Evolutionary conservation across 768 basidiomycete genomes (phyloP).

Genomic region (Lyophyllum decastes): DNA sequence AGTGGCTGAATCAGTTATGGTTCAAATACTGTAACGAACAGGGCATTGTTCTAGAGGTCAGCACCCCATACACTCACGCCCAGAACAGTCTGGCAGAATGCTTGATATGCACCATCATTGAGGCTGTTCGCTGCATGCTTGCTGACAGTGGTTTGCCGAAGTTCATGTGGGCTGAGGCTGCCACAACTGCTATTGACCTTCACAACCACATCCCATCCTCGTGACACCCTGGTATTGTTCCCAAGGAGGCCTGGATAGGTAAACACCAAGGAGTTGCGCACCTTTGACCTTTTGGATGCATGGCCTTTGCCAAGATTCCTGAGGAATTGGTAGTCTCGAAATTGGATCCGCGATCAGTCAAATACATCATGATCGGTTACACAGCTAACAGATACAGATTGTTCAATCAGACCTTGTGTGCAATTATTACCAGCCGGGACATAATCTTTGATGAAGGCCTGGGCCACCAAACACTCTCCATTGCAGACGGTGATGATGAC

Average conservation of each 20-base stretch:
- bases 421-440: conserved; percentile 15
- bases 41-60: conserved; percentile 25
- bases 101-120: conserved; percentile 20
- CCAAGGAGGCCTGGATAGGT: conserved; percentile 7
- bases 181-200: conserved; percentile 20
- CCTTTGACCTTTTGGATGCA: conserved; percentile 27
- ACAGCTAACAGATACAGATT: conserved; percentile 17
- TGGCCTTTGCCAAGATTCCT: conserved; percentile 29
- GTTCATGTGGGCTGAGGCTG: conserved; percentile 20
- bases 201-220: conserved; percentile 22
- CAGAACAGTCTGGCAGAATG: conserved; percentile 30
- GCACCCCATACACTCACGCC: conserved; percentile 24
- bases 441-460: conserved; percentile 25
- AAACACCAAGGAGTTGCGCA: conserved; percentile 12
- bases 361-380: conserved; percentile 17
- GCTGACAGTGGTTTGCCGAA: conserved; percentile 19
- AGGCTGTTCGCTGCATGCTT: conserved; percentile 20
- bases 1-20: conserved; percentile 26
- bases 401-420: conserved; percentile 3
- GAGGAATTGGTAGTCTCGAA: conserved; percentile 16
- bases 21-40: conserved; percentile 13
- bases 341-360: conserved; percentile 6
- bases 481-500: not conserved
- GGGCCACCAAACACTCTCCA: conserved; percentile 5
- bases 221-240: conserved; percentile 17